Base-by-base conservation (phyloP, 2,329 filamentous ascomycete genomes). In the Claviceps sp. region DNA sequence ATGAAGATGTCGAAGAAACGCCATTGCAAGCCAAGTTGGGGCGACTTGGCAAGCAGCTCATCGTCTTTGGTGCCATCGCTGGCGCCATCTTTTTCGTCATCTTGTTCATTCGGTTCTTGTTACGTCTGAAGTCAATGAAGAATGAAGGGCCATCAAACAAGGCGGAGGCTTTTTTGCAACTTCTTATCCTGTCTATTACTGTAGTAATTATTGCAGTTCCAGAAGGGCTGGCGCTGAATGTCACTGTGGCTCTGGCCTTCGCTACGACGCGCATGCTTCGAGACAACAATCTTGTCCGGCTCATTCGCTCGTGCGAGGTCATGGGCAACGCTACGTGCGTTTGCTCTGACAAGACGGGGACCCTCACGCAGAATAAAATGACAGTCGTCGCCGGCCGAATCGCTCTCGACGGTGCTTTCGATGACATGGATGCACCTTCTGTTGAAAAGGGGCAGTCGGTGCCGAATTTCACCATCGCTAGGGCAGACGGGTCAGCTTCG, bases 1-100 rank as follows among this genome's bases (percentile, higher is more conserved):
- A 85, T 55, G 84, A 87, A 58, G 84, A 88, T 55, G 81, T 82
- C 52, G 82, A 90, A 62, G 84, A 86, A 24, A 91, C 87, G 1
- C 87, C 87, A 3, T 55, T 91, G 7, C 87, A 91, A 64, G 82
- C 78, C 2, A 90, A 89, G 65, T 72, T 91, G 54, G 89, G 89
- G 57, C 74, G 81, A 4, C 73, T 91, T 17, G 87, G 87, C 6
- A 86, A 88, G 60, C 85, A 89, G 61, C 89, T 91, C 52, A 71
- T 71, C 24, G 64, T 67, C 1, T 67, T 71, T 51, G 70, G 70
- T 8, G 60, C 61, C 19, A 56, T 67, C 42, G 72, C 65, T n/a
- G 70, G 70, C 38, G 56, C 65, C 22, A 57, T 73, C 40, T 71
- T 72, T 58, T 72, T 73, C 52, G 52, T 70, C 10, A 59, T 72